Base-by-base conservation (phyloP, 352 stramenopile genomes). In the Aphanomyces invadans region DNA sequence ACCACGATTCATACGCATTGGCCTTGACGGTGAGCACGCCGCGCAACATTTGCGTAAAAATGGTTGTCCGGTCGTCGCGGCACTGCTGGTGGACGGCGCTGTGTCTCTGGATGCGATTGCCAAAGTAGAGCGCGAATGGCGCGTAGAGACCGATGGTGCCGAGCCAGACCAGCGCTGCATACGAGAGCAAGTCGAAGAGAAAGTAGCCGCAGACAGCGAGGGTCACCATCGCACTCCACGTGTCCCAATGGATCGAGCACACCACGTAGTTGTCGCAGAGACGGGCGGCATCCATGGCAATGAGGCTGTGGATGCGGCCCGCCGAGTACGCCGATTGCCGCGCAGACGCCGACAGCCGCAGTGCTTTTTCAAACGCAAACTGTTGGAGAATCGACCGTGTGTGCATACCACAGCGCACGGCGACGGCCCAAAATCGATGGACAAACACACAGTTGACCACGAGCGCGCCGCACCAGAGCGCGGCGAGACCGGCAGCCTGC, bases 401-500 rank as follows among this genome's bases (percentile, higher is more conserved):
- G 29, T 67, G 60, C 28, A 67, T 49, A 15, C 60, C 60, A 23
- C 60, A 67, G 25, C 60, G 60, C n/a, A 67, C 60, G 32, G 29
- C 60, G 25, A 49, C 49, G 3, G 60, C 39, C 60, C 60, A 67
- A 33, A 67, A 67, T 28, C 57, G 60, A 59, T 67, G 60, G 32
- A 57, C 42, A 57, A 67, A 67, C 15, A 67, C 9, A 3, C n/a
- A 38, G 7, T 55, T 67, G n/a, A n/a, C 26, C 9, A 12, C 28
- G 2, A 67, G 39, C 19, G 42, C 60, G 4, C 39, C 12, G 49
- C 21, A 44, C 46, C 49, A 67, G 28, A 56, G 60, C 2, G 48
- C 28, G 17, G 38, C 60, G 33, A 31, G 28, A 2, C 17, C 23
- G 9, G 51, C 25, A n/a, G n/a, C 23, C 11, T 53, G 23, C 21